phyloP scores from a whole-genome alignment of 768 basidiomycete genomes.

The Thelephora ganbajun region DNA sequence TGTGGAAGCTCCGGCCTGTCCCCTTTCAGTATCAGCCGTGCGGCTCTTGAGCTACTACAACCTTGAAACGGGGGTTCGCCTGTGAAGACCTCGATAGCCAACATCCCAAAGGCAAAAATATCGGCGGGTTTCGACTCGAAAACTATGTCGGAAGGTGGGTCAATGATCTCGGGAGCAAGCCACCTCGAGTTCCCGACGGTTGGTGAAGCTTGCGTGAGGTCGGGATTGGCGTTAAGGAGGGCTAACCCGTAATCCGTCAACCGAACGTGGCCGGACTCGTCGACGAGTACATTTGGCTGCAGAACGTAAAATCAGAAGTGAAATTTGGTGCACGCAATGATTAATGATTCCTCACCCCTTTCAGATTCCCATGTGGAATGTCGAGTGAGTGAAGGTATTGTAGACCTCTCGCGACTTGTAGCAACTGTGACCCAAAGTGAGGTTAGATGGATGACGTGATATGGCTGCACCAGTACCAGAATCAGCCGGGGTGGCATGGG shows the following conservation, averaged over 20 bases:
- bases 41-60: too few relatives aligned
- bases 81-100: neutral
- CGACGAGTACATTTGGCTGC: conserved; percentile 2
- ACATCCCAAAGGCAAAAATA: neutral
- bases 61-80: too few relatives aligned
- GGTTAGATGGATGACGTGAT: too few relatives aligned
- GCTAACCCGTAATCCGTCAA: conserved; percentile 3
- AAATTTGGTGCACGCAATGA: too few relatives aligned
- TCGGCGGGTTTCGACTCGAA: neutral
- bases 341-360: conserved; percentile 1
- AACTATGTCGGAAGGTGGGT: too few relatives aligned
- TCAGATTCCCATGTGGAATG: conserved; percentile 2
- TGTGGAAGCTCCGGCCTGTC: too few relatives aligned
- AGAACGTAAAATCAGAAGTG: too few relatives aligned
- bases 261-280: neutral
- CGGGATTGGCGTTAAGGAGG: too few relatives aligned
- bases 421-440: neutral
- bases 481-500: neutral
- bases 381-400: neutral
- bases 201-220: too few relatives aligned
- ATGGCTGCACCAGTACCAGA: neutral
- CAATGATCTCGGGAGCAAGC: conserved; percentile 4
- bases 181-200: neutral
- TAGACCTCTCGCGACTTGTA: neutral
- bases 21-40: too few relatives aligned